These are phyloP conservation scores for Flammula alnicola DNA, from an alignment of 1,284 basidiomycete species.

Conservation along the genomic window DNA sequence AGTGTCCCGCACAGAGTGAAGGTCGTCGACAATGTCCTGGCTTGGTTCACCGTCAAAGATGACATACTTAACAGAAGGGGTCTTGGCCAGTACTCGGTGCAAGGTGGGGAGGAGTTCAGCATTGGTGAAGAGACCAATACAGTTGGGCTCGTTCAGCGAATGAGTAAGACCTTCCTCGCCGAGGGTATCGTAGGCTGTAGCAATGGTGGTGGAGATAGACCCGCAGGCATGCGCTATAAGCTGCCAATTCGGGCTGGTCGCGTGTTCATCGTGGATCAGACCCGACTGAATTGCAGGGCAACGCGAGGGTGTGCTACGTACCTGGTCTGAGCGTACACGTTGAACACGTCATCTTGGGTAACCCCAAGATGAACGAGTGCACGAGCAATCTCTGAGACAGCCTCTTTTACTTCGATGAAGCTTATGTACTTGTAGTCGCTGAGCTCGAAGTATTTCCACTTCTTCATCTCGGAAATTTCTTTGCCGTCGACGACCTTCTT, in stretches of 20 bases:
- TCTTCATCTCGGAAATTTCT: constrained; percentile 87
- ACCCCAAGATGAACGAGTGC: constrained; percentile 82
- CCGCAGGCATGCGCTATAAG: constrained; percentile 85
- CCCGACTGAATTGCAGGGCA: constrained; percentile 2
- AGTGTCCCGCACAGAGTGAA: constrained; percentile 57
- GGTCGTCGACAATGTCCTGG: constrained; percentile 57
- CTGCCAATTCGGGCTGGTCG: constrained; percentile 82
- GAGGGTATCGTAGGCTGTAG: constrained; percentile 97
- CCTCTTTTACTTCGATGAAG: constrained; percentile 73
- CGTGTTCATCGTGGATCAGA: constrained; percentile 13
- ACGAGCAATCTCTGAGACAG: constrained; percentile 66
- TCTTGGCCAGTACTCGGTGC: constrained; percentile 69
- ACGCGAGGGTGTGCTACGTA: constrained; percentile 43
- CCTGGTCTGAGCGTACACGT: constrained; percentile 91
- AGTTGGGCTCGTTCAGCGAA: constrained; percentile 91
- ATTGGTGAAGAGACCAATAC: constrained; percentile 91
- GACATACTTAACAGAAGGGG: constrained; percentile 76
- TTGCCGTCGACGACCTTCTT: constrained; percentile 84
- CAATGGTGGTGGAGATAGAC: constrained; percentile 80
- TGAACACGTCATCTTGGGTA: constrained; percentile 79
- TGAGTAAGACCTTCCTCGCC: constrained; percentile 89
- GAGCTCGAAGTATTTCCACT: constrained; percentile 95
- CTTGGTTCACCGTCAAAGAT: constrained; percentile 86
- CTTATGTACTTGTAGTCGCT: constrained; percentile 84
- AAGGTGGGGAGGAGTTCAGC: constrained; percentile 83